Base-by-base conservation (phyloP, 306 rosid species). In the Lathyrus tuberosus region DNA sequence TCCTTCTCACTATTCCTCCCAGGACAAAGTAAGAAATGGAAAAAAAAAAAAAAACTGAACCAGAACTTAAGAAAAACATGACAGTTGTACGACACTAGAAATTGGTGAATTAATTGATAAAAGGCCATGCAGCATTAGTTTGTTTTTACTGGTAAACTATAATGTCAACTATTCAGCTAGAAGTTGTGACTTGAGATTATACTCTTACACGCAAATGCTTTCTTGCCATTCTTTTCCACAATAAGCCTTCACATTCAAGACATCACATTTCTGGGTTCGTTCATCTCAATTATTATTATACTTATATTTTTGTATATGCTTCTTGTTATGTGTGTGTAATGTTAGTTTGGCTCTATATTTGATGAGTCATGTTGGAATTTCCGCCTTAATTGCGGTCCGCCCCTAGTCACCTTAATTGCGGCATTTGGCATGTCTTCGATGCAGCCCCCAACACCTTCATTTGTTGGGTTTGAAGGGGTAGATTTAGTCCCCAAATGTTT, bases 251-350 rank as follows among this genome's bases (percentile, higher is more conserved):
- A 30, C 58, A 35, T 70, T 54, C 69, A 35, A 37, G 46, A 46
- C 15, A 46, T 71, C 14, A 49, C 38, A 18, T 10, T 52, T 77
- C 15, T 4, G 49, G 49, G 63, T 20, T 20, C 22, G 26, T 48
- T 65, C 49, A 48, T 78, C 58, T 47, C 30, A 71, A 12, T 56
- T 44, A 16, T 69, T 42, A 47, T 69, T 42, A 38, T 56, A 47
- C 38, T 51, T 51, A 44, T 48, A 28, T 58, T 38, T 37, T 35
- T 4, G 5, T 15, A 14, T 44, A 10, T 13, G 47, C 62, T 72
- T 72, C 53, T 41, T 72, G 20, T 44, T 52, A 37, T 40, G 71
- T 42, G 53, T 40, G 46, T 42, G 40, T 66, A 59, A 48, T 67
- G 59, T 51, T 59, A 40, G 47, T 10, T 66, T 65, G 38, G 35